phyloP scores from a whole-genome alignment of 257 asterid genomes.

The Salvia rosmarinus region DNA sequence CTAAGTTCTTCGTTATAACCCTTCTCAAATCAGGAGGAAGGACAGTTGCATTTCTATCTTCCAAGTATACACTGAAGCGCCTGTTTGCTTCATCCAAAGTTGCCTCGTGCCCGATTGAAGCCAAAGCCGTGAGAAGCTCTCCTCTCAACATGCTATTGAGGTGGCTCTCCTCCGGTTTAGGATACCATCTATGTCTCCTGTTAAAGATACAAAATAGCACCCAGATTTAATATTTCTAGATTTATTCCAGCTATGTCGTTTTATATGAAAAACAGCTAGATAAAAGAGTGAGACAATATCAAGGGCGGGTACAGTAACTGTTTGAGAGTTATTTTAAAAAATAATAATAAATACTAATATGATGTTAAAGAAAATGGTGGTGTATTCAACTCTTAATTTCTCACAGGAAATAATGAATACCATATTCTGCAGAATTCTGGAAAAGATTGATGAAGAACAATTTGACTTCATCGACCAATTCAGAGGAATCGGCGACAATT shows the following conservation, averaged over 20 bases:
- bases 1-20: slow-evolving; percentile 43
- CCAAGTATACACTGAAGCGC: slow-evolving; percentile 70
- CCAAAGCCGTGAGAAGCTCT: slow-evolving; percentile 72
- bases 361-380: too few species aligned
- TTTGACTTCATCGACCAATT: slow-evolving; percentile 60
- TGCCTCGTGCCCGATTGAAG: slow-evolving; percentile 69
- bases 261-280: too few species aligned
- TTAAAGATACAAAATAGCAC: slow-evolving; percentile 31
- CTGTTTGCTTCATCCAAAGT: slow-evolving; percentile 73
- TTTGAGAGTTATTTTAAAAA: too few species aligned
- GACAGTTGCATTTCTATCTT: slow-evolving; percentile 66
- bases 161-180: slow-evolving; percentile 90
- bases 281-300: too few species aligned
- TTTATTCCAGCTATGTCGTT: background rate
- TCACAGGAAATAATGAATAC: slow-evolving; percentile 13
- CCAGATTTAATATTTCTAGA: slow-evolving; percentile 5
- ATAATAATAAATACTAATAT: too few species aligned
- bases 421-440: slow-evolving; percentile 87
- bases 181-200: slow-evolving; percentile 99
- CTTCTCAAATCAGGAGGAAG: slow-evolving; percentile 96
- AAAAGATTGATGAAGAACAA: slow-evolving; percentile 77
- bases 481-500: slow-evolving; percentile 81
- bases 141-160: slow-evolving; percentile 96
- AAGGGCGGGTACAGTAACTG: too few species aligned
- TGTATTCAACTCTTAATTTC: too few species aligned